A percentile compares a stretch with the other conserved stretches of the same genome.
Conservation (phyloP, 2,329 filamentous ascomycete species). For the Claviceps sorghi region DNA sequence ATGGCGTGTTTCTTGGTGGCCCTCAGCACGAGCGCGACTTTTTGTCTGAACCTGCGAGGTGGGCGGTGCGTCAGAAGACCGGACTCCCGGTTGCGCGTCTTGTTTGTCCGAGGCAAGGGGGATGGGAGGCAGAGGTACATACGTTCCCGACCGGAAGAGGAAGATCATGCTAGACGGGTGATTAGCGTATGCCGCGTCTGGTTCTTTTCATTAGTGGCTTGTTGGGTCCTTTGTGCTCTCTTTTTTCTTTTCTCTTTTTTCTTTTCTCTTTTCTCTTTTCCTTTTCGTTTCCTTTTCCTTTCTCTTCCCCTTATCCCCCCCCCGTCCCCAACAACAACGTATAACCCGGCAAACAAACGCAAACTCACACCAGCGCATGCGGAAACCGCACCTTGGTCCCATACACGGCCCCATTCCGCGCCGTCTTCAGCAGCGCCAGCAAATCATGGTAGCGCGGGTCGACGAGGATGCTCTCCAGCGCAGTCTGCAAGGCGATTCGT, state of each 20-base stretch:
- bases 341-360: too few relatives aligned
- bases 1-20: slow-evolving; percentile 82
- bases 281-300: not conserved
- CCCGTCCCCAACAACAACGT: too few relatives aligned
- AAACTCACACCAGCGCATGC: slow-evolving; percentile 68
- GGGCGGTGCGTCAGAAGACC: too few relatives aligned
- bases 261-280: not conserved
- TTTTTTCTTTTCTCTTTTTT: too few relatives aligned
- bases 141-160: slow-evolving; percentile 84
- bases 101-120: too few relatives aligned
- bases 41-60: slow-evolving; percentile 52
- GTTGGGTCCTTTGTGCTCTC: not conserved
- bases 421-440: slow-evolving; percentile 75
- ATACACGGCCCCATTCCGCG: slow-evolving; percentile 94
- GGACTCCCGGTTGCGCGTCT: too few relatives aligned
- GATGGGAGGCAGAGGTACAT: slow-evolving; percentile 20
- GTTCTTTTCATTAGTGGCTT: not conserved
- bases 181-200: not conserved
- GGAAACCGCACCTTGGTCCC: slow-evolving; percentile 96
- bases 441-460: slow-evolving; percentile 76
- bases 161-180: slow-evolving; percentile 66
- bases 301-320: too few relatives aligned
- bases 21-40: slow-evolving; percentile 60
- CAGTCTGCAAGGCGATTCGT: too few relatives aligned
- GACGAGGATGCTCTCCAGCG: slow-evolving; percentile 61